Base-by-base conservation (phyloP, 129 eudicot genomes). In the Flaveria robusta region DNA sequence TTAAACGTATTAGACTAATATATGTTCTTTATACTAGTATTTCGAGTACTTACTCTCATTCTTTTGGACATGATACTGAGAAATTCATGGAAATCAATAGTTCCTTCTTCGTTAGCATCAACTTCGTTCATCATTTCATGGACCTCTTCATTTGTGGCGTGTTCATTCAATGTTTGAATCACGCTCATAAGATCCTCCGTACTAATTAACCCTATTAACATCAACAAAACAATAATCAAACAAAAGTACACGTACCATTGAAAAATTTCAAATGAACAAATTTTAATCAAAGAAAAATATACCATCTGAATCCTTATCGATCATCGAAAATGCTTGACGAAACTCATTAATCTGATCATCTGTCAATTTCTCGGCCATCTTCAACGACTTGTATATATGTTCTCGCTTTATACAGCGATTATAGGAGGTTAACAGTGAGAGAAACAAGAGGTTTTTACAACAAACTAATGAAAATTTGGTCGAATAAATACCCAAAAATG, bases 271-370 rank as follows among this genome's bases (percentile, higher is more conserved):
- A 13, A 60, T 60, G 18, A 60, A 29, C 4, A 15, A 1, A 15
- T 27, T 60, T 13, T 20, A 2, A 60, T 60, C 41, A 11, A 5
- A 16, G 18, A 49, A 29, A 3, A 76, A 66, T 0, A 24, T 69
- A 89, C 96, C 96, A 79, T 90, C 90, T 0, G 87, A 90, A 66
- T 90, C 88, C 79, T 83, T 90, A 77, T 90, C 96, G 22, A 90
- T 87, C 79, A 85, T 56, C 11, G 74, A 77, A 71, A 90, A 90
- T 19, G 92, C 89, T 82, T 90, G 90, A 16, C 84, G 80, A 66
- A 87, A 85, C 85, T 90, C 92, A 18, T 60, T 75, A 77, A 87
- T 84, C 69, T 90, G 96, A 58, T 85, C 86, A 59, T 79, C 58
- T n/a, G 90, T 81, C 26, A 87, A 51, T 51, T 71, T 47, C 31